These are phyloP conservation scores for Closterium sp. DNA, from an alignment of 139 green algal species.

Conservation along the genomic window DNA sequence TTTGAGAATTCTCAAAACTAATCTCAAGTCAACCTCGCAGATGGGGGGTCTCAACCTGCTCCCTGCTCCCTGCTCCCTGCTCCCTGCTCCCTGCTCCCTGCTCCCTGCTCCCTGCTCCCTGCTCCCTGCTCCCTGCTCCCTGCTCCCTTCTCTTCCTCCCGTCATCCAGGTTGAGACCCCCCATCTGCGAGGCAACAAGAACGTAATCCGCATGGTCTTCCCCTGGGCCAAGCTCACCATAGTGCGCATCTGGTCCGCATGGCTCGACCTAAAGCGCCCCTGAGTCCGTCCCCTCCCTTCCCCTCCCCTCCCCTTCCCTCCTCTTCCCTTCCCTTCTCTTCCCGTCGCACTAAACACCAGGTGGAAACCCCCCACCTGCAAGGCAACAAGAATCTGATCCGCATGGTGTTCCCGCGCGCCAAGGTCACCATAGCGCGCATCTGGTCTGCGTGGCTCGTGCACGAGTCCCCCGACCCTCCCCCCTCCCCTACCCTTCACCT, in stretches of 20 bases:
- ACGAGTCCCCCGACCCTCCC: no score
- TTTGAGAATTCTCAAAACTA: no score
- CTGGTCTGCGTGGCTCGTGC: slow-evolving; percentile 24
- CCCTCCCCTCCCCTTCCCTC: neutral
- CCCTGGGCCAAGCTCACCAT: neutral
- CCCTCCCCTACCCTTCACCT: neutral
- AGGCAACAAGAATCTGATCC: slow-evolving; percentile 15
- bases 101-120: no score
- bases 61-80: no score
- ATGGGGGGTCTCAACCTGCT: no score
- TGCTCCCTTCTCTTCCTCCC: no score
- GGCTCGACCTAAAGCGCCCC: slow-evolving; percentile 3
- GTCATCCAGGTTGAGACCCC: slow-evolving; percentile 4
- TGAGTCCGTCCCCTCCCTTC: neutral
- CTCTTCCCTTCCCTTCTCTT: no score
- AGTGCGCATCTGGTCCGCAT: slow-evolving; percentile 27
- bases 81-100: no score
- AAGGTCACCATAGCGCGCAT: neutral
- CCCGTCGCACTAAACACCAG: neutral
- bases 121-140: no score
- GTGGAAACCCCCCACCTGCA: neutral
- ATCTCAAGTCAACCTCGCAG: no score
- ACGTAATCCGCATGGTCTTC: neutral
- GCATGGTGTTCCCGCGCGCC: neutral
- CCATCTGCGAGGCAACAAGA: slow-evolving; percentile 3